Base-by-base conservation (phyloP, 2,329 filamentous ascomycete species). In the Paecilomyces dactylethromorphus region DNA sequence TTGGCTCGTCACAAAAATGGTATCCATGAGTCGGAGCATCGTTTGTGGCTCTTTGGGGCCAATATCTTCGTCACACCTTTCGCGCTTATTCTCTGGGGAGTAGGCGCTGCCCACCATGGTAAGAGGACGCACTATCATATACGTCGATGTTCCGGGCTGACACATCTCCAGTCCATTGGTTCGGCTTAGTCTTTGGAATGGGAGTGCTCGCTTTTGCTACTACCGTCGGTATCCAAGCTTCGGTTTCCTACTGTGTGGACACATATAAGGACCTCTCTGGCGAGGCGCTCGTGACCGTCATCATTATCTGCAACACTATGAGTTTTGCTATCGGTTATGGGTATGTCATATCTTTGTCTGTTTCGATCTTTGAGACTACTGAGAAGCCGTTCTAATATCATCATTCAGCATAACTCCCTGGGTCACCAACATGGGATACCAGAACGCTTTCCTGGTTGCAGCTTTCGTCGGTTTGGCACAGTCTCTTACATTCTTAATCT, bases 271-370 rank as follows among this genome's bases (percentile, higher is more conserved):
- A 78, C 8, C 63, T 82, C 3, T 74, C 74, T 50, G 79, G 79
- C 0, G 79, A 82, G 63, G 77, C 79, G 1, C 77, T 82, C 58
- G 76, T 81, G 8, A 78, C 79, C 2, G 78, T 82, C 11, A 82
- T 82, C 35, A 62, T 82, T 1, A 69, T 79, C 12, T 68, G 80
- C 10, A 82, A 82, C 60, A 81, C 5, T 2, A 55, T 61, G 22
- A 61, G 59, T 49, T 61, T 61, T 54, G 59, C 53, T 11, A 73
- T 82, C 31, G 73, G 75, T 29, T 84, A 85, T 65, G 81, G 39
- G 39, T 45, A 45, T 18, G 39, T 45, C 7, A 21, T 7, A 45
- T 45, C 18, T 18, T 45, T n/a, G 15, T n/a, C 32, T 15, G 4
- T 29, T 29, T 29, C 13, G 11, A 33, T 33, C 10, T 33, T 3